Percentiles rank a stretch among this genome's conserved stretches.
phyloP scores from a whole-genome alignment of 2,329 filamentous ascomycete species.

The Ceratocystiopsis minuta region DNA sequence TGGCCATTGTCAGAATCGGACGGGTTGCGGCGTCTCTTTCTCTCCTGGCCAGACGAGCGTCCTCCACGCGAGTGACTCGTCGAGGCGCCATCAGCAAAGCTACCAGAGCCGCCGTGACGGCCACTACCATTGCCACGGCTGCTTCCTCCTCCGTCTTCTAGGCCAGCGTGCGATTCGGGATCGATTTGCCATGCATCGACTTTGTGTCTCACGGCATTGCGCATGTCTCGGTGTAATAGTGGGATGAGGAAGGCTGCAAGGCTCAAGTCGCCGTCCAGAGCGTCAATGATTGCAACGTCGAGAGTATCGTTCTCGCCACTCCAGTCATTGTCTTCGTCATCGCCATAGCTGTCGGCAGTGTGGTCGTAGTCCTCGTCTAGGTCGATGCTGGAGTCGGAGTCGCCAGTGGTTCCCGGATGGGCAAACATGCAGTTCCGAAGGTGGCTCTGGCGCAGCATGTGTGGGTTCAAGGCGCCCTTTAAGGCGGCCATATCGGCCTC shows the following conservation, averaged over 20 bases:
- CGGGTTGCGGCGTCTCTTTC: conserved; percentile 8
- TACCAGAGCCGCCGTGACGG: neutral
- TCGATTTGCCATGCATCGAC: conserved; percentile 11
- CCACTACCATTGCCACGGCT: no score
- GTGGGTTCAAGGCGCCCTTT: neutral
- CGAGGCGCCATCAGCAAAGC: no score
- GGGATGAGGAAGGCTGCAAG: conserved; percentile 13
- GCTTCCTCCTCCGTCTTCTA: neutral
- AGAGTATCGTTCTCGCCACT: conserved; percentile 11
- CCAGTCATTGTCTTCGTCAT: conserved; percentile 9
- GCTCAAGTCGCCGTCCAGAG: conserved; percentile 10
- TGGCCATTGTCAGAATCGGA: conserved; percentile 5
- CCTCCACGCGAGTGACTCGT: neutral
- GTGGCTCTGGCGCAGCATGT: conserved; percentile 1
- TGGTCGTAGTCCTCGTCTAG: neutral
- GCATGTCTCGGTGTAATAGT: conserved; percentile 10
- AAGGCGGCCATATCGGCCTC: neutral
- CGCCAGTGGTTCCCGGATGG: neutral
- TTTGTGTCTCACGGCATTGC: conserved; percentile 9
- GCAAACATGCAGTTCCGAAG: neutral
- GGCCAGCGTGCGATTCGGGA: neutral
- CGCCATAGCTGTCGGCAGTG: conserved; percentile 6
- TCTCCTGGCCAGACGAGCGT: conserved; percentile 3
- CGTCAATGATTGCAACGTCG: conserved; percentile 11
- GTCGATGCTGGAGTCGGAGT: neutral